Conservation (phyloP, 805 yeast species). For the Teunomyces lycoperdinae region DNA sequence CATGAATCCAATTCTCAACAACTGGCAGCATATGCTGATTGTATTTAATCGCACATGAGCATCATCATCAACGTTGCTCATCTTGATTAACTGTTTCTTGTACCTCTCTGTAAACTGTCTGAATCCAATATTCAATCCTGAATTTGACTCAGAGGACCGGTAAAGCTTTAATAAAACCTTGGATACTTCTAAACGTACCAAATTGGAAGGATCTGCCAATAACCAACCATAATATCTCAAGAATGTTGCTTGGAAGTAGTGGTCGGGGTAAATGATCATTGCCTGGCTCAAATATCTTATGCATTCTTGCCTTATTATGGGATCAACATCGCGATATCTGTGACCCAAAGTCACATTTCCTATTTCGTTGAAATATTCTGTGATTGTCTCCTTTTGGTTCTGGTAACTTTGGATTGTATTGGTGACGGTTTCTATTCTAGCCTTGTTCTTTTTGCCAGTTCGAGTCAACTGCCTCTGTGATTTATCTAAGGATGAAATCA, state of each 20-base stretch:
- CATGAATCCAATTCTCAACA: conserved; percentile 59
- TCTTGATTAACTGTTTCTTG: conserved; percentile 61
- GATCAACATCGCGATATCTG: conserved; percentile 79
- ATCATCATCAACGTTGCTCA: conserved; percentile 48
- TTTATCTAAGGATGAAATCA: conserved; percentile 38
- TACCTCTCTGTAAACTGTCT: conserved; percentile 78
- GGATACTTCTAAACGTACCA: conserved; percentile 65
- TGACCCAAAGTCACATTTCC: conserved; percentile 66
- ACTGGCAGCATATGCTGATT: conserved; percentile 50
- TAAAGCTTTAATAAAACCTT: conserved; percentile 52
- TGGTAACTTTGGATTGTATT: conserved; percentile 34
- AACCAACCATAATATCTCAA: conserved; percentile 83
- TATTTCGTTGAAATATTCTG: conserved; percentile 61
- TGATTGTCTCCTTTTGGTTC: conserved; percentile 50
- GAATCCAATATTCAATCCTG: conserved; percentile 53
- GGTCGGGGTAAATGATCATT: conserved; percentile 69
- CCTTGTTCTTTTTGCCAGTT: conserved; percentile 29
- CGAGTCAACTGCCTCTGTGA: conserved; percentile 42
- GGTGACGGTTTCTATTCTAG: conserved; percentile 47
- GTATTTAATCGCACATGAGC: conserved; percentile 51
- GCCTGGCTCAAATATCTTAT: conserved; percentile 61
- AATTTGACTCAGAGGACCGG: conserved; percentile 19
- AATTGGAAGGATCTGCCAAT: conserved; percentile 62
- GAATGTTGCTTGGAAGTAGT: conserved; percentile 65
- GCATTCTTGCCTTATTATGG: conserved; percentile 68